Percentiles rank a stretch among this genome's conserved stretches.
These are phyloP conservation scores for Colletotrichum trifolii DNA, from an alignment of 2,329 filamentous ascomycete species.

Conservation along the genomic window DNA sequence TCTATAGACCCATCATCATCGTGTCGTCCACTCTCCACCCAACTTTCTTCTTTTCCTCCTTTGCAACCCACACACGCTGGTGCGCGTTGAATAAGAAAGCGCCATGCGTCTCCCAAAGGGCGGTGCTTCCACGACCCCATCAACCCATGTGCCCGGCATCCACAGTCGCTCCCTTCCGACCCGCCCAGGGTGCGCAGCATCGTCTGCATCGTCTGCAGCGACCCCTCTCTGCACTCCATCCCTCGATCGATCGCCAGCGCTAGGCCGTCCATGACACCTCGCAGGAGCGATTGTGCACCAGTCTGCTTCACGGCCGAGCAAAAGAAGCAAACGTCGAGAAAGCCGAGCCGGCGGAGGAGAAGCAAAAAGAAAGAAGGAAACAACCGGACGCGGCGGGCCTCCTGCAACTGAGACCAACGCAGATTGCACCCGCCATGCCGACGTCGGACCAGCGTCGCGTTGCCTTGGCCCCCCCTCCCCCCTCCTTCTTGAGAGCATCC, in stretches of 20 bases:
- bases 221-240: conserved; percentile 8
- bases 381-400: neutral
- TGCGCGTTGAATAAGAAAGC: too few relatives aligned
- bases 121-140: too few relatives aligned
- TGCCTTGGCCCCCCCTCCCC: neutral
- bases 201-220: too few relatives aligned
- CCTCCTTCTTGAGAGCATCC: too few relatives aligned
- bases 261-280: conserved; percentile 24
- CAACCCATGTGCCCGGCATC: too few relatives aligned
- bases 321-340: conserved; percentile 3
- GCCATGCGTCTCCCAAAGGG: too few relatives aligned
- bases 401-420: conserved; percentile 14
- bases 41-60: too few relatives aligned
- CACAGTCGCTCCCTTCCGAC: too few relatives aligned
- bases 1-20: too few relatives aligned
- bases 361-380: neutral
- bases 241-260: conserved; percentile 32
- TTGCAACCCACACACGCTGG: too few relatives aligned
- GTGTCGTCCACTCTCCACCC: too few relatives aligned
- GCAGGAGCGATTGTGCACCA: conserved; percentile 8
- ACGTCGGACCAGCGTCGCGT: conserved; percentile 20
- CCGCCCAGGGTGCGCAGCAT: too few relatives aligned
- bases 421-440: conserved; percentile 9
- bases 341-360: conserved; percentile 6
- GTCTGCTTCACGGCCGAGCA: neutral